Evolutionary conservation across 306 rosid species (phyloP).

Genomic region (Citrullus mucosospermus): DNA sequence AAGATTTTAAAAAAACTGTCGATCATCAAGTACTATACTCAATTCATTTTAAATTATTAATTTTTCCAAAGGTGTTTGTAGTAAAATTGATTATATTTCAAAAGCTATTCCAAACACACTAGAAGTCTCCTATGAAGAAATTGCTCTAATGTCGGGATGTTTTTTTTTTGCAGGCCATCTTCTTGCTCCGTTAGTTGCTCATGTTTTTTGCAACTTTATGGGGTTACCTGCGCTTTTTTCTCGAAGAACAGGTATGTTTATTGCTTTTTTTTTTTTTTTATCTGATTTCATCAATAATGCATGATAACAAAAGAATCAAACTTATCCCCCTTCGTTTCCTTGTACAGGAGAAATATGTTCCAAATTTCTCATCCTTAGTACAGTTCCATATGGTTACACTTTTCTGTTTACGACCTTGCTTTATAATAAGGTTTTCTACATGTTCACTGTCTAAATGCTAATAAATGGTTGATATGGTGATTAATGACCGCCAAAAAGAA

Average conservation of each 20-base stretch:
- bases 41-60: background rate
- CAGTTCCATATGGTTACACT: background rate
- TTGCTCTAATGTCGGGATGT: background rate
- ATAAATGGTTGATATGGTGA: background rate
- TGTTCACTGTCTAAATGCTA: background rate
- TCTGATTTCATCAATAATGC: background rate
- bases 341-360: background rate
- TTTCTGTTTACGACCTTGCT: background rate
- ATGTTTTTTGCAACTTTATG: conserved; percentile 75
- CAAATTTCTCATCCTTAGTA: background rate
- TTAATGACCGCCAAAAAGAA: background rate
- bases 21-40: background rate
- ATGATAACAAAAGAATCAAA: background rate
- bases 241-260: conserved; percentile 43
- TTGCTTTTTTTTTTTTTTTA: background rate
- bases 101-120: background rate
- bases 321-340: background rate
- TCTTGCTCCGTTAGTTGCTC: conserved; percentile 72
- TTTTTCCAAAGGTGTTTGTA: background rate
- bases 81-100: background rate
- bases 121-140: background rate
- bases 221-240: conserved; percentile 67
- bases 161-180: conserved; percentile 66
- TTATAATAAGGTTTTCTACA: background rate
- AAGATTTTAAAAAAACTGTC: background rate